A percentile compares a stretch with the other conserved stretches of the same genome.
Conservation (phyloP, 108 stramenopile species). For the Stephanodiscus minutulus region DNA sequence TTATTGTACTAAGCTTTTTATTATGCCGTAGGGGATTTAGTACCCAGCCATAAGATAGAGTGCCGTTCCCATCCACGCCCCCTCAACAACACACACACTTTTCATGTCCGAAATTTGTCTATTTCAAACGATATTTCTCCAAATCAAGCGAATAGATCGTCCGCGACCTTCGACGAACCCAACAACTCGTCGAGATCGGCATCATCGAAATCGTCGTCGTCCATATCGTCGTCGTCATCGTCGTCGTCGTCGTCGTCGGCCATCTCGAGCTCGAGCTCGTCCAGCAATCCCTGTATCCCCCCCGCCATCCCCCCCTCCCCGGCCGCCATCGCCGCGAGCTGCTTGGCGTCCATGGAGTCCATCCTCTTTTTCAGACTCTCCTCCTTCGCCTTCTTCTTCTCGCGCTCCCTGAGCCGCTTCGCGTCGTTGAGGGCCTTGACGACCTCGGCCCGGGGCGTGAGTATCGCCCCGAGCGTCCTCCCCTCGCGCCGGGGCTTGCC, state of each 20-base stretch:
- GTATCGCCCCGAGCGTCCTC: slow-evolving; percentile 64
- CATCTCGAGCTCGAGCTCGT: slow-evolving; percentile 10
- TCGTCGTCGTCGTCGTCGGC: slow-evolving; percentile 26
- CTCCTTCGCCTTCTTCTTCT: slow-evolving; percentile 70
- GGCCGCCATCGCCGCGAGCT: slow-evolving; percentile 24
- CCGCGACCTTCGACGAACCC: slow-evolving; percentile 68
- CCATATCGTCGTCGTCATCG: slow-evolving; percentile 48
- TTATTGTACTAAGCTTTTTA: no score
- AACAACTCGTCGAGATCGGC: slow-evolving; percentile 76
- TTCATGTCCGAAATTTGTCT: no score
- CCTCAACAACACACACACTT: no score
- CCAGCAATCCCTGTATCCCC: slow-evolving; percentile 15
- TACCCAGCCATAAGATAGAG: no score
- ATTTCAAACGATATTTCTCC: no score
- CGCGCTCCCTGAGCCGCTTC: slow-evolving; percentile 69
- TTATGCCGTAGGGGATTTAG: no score
- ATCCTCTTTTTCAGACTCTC: slow-evolving; percentile 39
- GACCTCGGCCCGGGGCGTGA: slow-evolving; percentile 78
- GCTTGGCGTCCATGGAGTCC: slow-evolving; percentile 18
- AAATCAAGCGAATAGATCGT: slow-evolving; percentile 76
- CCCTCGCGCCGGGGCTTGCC: slow-evolving; percentile 79
- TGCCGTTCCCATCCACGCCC: no score
- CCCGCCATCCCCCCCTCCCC: slow-evolving; percentile 24
- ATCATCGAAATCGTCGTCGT: slow-evolving; percentile 66
- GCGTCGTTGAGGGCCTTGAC: slow-evolving; percentile 76